These are phyloP conservation scores for Solanum pimpinellifolium DNA, from an alignment of 257 asterid genomes.

Conservation along the genomic window DNA sequence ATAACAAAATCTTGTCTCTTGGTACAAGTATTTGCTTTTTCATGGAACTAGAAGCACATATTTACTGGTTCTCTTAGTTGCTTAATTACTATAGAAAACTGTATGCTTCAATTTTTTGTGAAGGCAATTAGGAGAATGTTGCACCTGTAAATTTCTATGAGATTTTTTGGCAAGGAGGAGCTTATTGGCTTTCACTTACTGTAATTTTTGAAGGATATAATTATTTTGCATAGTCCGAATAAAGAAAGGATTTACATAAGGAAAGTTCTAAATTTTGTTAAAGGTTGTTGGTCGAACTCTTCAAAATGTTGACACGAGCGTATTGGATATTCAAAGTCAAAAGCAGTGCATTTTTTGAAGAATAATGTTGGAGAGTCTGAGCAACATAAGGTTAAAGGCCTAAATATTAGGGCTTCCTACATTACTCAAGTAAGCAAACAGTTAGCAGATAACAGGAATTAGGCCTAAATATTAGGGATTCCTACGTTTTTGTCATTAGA, in stretches of 20 bases:
- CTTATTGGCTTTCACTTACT: background rate
- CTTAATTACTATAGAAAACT: background rate
- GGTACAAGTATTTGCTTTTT: background rate
- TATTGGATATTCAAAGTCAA: background rate
- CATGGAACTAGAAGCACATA: background rate
- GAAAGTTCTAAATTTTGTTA: background rate
- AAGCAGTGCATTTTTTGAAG: background rate
- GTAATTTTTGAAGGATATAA: background rate
- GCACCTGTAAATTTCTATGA: background rate
- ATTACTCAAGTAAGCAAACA: background rate
- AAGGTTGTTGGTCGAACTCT: background rate
- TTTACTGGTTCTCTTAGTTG: background rate
- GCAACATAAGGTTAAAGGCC: background rate
- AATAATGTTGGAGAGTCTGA: background rate
- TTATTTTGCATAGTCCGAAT: background rate
- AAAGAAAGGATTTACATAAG: background rate
- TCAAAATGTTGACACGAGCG: background rate
- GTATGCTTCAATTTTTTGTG: background rate
- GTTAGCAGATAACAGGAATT: background rate
- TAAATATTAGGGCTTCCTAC: background rate
- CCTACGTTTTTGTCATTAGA: background rate
- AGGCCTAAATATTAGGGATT: background rate
- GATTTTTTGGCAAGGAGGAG: background rate
- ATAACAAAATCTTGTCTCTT: background rate
- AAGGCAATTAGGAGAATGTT: background rate